Evolutionary conservation across 2,329 filamentous ascomycete genomes (phyloP).

Genomic region (Apiospora marii): DNA sequence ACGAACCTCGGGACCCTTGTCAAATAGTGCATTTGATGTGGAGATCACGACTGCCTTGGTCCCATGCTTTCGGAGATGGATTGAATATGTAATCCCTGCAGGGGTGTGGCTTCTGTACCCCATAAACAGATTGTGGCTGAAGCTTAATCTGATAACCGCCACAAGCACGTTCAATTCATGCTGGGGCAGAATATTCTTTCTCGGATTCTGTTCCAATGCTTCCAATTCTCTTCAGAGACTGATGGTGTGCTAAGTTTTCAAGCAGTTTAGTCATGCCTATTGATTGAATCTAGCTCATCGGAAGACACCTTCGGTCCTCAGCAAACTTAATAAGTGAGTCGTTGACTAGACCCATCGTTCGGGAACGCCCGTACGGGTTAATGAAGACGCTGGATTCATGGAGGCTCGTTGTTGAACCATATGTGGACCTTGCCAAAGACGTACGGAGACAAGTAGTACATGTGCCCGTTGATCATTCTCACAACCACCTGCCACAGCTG

Average conservation of each 20-base stretch:
- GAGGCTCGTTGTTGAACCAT: not conserved
- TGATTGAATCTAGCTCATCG: not conserved
- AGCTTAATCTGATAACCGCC: not conserved
- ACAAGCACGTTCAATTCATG: not conserved
- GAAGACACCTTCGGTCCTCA: not conserved
- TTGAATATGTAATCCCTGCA: not conserved
- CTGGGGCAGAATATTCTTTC: not conserved
- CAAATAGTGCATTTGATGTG: not conserved
- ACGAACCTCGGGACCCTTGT: slow-evolving; percentile 1
- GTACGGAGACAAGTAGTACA: not conserved
- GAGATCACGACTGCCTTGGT: not conserved
- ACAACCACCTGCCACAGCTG: not conserved
- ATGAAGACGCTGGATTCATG: not conserved
- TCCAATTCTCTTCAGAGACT: not conserved
- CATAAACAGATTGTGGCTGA: not conserved
- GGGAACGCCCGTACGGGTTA: not conserved
- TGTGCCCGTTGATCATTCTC: not conserved
- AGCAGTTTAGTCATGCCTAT: not conserved
- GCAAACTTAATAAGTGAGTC: not conserved
- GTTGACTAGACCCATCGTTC: not conserved
- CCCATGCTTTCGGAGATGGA: not conserved
- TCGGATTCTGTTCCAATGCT: not conserved
- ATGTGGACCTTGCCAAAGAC: not conserved
- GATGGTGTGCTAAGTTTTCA: not conserved
- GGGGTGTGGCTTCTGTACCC: not conserved